Base-by-base conservation (phyloP, 2,329 filamentous ascomycete species). In the Thelonectria rubi region DNA sequence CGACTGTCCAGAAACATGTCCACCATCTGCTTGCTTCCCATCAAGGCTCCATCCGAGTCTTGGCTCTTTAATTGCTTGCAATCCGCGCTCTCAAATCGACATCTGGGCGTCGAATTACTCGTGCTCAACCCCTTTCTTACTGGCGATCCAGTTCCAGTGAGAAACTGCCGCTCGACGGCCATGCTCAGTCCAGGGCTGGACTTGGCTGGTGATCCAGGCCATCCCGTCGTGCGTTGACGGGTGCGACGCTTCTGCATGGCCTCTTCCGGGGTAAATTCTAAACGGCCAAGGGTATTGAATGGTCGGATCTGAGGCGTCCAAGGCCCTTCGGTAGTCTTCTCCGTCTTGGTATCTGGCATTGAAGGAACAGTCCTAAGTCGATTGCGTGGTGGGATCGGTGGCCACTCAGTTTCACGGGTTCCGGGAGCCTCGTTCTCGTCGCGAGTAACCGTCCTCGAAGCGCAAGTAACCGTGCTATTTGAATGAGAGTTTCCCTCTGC, bases 1-100 rank as follows among this genome's bases (percentile, higher is more conserved):
- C 84, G 77, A 48, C 79, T 84, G 61, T 76, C 84, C 26, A 86
- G 73, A 68, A 86, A 86, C 50, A 82, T 60, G 54, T 86, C 83
- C 8, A 86, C 83, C 81, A 86, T 85, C 43, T 76, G 76, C 70
- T 80, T 80, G 66, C 82, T 83, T 2, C 81, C 81, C 61, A 79
- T 71, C 0, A 71, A 72, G 59, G 80, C 78, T 0, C 73, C 70
- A 40, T 77, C 74, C 57, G 64, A 59, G 7, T 71, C 65, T 18
- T 55, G 56, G 1, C 60, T 54, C 32, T 47, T 42, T 20, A 14
- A 10, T 17, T 7, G 39, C 17, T 26, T 49, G 12, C 15, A n/a
- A 11, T 52, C 61, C 3, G 58, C 61, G 14, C 67, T 59, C 12
- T 69, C 56, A 30, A 68, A 26, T 47, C 17, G 15, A 4, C 54